Evolutionary conservation across 176 grass and related monocot genomes (phyloP), one percentile per base, ranked within the genome.

Genomic region (bread wheat (Triticum aestivum)): DNA sequence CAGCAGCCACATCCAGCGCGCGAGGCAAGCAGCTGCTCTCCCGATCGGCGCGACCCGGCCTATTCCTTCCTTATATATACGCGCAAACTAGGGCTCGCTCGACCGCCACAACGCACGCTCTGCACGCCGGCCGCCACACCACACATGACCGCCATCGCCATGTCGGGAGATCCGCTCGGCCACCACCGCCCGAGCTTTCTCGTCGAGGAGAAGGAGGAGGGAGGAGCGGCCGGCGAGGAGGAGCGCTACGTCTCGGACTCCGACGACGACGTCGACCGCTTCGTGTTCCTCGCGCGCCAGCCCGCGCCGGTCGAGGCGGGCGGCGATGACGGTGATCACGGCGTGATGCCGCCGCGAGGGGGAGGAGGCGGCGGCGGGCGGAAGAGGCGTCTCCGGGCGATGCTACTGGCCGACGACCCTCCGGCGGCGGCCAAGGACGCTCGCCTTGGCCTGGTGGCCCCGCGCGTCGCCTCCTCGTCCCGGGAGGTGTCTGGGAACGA

Each of bases 211-310:
- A 2, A 51, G 26, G 37, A 21, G 7, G 52, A 32, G 78, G 29
- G 2, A 2, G 66, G 21, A 21, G 30, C 37, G 5, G 30, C 23
- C 65, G 52, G 42, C 2, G 64, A 63, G 61, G 44, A 21, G 17
- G 18, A 69, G 17, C 61, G 51, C 74, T 71, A 6, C 32, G 41
- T 4, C 13, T 87, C 78, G 14, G 70, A 59, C 44, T 73, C 73
- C 11, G 78, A 82, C 61, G 75, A 73, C 42, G 75, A 84, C 64
- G 73, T 90, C 65, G 73, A 71, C 64, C 88, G 88, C 62, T 89
- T 63, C 78, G 83, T 77, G 37, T 86, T 89, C 71, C 78, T 89
- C 65, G 79, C 84, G 8, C 84, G 83, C 30, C 64, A 72, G n/a
- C 79, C 83, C 39, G 83, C 11, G n/a, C 39, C 52, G 38, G 21